These are phyloP conservation scores for Phlebopus sp. DNA, from an alignment of 1,284 basidiomycete species.

Conservation along the genomic window DNA sequence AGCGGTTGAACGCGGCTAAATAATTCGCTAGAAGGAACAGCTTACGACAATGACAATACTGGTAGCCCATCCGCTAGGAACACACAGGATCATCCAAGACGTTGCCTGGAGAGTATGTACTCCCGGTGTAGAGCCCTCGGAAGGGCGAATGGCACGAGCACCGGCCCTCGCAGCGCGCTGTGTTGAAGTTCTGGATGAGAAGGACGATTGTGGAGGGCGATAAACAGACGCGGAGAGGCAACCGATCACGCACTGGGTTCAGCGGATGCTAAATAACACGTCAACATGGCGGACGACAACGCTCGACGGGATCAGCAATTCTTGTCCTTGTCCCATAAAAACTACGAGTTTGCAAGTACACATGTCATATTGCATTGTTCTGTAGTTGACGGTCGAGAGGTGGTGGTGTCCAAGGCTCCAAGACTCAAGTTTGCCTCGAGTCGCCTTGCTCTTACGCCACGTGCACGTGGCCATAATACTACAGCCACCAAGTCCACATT, in stretches of 20 bases:
- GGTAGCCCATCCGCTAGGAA: not conserved
- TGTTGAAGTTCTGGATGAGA: conserved; percentile 1
- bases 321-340: too few relatives aligned
- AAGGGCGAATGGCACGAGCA: not conserved
- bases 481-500: not conserved
- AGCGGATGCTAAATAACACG: not conserved
- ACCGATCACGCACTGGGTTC: not conserved
- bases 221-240: not conserved
- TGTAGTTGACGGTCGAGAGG: not conserved
- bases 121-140: not conserved
- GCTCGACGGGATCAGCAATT: not conserved
- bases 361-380: too few relatives aligned
- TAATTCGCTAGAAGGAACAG: conserved; percentile 1
- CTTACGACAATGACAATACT: conserved; percentile 16
- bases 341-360: too few relatives aligned
- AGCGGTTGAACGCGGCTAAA: conserved; percentile 4
- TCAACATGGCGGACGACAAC: not conserved
- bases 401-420: too few relatives aligned
- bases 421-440: too few relatives aligned
- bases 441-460: too few relatives aligned
- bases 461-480: not conserved
- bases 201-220: not conserved
- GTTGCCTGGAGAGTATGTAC: not conserved
- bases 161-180: conserved; percentile 6
- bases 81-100: not conserved